Conservation (phyloP, 2,329 filamentous ascomycete genomes). For the Aspergillus hortae region DNA sequence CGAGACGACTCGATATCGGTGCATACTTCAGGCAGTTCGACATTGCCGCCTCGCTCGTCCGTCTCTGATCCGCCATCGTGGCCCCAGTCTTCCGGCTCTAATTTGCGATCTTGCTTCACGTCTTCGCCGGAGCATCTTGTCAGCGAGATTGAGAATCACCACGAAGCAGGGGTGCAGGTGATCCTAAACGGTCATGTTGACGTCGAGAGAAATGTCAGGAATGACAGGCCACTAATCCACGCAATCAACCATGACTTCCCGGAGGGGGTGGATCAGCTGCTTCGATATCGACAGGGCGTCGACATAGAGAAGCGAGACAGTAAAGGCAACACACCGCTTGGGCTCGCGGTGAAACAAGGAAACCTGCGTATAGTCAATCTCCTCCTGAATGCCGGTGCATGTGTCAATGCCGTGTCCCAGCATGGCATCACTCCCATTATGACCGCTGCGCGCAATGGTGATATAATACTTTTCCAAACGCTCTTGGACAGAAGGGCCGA, state of each 20-base stretch:
- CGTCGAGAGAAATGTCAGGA: background rate
- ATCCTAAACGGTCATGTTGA: background rate
- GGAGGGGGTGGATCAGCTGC: background rate
- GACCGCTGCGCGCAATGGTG: slow-evolving; percentile 5
- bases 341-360: background rate
- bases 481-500: slow-evolving; percentile 4
- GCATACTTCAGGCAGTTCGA: too few species aligned
- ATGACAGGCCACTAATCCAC: slow-evolving; percentile 4
- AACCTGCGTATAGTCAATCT: background rate
- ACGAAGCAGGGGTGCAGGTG: background rate
- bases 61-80: background rate
- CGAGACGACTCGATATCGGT: too few species aligned
- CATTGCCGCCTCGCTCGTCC: too few species aligned
- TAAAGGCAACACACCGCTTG: slow-evolving; percentile 4
- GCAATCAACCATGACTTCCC: background rate
- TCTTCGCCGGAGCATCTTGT: background rate
- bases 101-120: background rate
- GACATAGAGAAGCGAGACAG: slow-evolving; percentile 5
- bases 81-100: background rate
- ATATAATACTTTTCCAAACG: background rate
- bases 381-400: background rate
- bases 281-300: background rate
- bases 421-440: slow-evolving; percentile 7
- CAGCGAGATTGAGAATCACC: background rate
- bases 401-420: slow-evolving; percentile 4